A percentile compares a stretch with the other conserved stretches of the same genome.
Evolutionary conservation across 169 alveolate genomes (phyloP).

Genomic region (Eimeria tenella): DNA sequence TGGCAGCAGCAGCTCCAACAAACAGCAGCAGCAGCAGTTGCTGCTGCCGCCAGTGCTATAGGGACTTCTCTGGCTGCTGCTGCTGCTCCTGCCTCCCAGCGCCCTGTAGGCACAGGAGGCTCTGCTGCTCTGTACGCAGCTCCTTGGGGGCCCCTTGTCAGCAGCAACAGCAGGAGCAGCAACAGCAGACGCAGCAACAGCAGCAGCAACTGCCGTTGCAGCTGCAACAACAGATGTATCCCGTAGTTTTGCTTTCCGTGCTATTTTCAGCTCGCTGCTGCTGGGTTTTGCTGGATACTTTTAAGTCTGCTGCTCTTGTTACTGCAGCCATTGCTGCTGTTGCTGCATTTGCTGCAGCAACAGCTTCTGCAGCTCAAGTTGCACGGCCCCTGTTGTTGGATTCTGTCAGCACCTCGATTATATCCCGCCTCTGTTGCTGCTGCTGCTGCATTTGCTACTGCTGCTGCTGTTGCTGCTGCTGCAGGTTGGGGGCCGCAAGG

Average conservation of each 20-base stretch:
- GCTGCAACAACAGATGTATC: too few relatives aligned
- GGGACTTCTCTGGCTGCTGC: neutral
- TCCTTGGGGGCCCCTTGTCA: neutral
- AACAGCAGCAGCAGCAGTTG: neutral
- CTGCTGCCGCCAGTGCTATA: neutral
- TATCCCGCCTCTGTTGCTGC: too few relatives aligned
- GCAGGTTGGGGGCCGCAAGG: neutral
- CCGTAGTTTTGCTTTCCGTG: too few relatives aligned
- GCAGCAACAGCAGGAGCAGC: neutral
- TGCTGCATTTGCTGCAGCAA: neutral
- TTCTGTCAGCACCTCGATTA: too few relatives aligned
- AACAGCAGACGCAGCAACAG: neutral
- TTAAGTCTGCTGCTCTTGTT: too few relatives aligned
- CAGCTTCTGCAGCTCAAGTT: neutral
- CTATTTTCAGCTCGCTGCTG: too few relatives aligned
- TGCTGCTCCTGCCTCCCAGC: neutral
- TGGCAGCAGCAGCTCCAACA: neutral
- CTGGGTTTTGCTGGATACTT: too few relatives aligned
- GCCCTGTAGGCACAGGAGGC: neutral
- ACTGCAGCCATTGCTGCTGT: neutral
- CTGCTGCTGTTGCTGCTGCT: slow-evolving; percentile 50
- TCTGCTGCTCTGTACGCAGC: neutral
- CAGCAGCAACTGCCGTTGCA: neutral
- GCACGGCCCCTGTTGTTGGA: neutral
- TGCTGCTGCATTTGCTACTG: neutral